Evolutionary conservation across 805 yeast species (phyloP), one percentile per base, ranked within the genome.

Genomic region (Cyberlindnera sargentensis): DNA sequence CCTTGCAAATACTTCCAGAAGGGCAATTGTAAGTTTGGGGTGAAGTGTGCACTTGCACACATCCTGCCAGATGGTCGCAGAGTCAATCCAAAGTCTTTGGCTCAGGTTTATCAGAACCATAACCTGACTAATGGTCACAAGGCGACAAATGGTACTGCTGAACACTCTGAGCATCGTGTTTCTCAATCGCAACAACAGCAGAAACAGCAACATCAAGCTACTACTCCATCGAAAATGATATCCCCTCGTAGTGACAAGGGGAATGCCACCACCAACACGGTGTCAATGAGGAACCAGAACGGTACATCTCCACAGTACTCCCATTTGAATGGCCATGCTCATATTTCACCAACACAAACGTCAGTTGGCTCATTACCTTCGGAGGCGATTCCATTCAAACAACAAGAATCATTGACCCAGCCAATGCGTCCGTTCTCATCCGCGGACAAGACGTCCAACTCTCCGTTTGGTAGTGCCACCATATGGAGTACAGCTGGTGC

Each of bases 1-100:
- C 87, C 90, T 6, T 91, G 99, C 72, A 90, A 89, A 70, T 91
- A 90, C 64, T 91, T 87, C 63, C 93, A 84, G 57, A 86, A 86
- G 66, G 98, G 98, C n/a, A 88, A 89, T 59, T 91, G 99, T 65
- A 89, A 89, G 65, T 91, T 91, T 63, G 99, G 99, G 4, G 69
- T 78, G 41, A 90, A 89, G 57, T 91, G 99, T 68, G 98, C 96
- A 1, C 75, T 91, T 56, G 95, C 95, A 6, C 99, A 91, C 65
- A 74, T 85, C 45, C 65, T 85, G 34, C 95, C 96, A 0, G 95
- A 90, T 56, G 96, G 96, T 1, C 75, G 88, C n/a, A 70, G 86
- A 36, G 82, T 85, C 20, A 85, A 84, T 57, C 75, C 77, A 11
- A 69, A 65, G 44, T 51, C 67, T 4, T 41, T 61, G 20, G 68